Evolutionary conservation across 1,284 basidiomycete species (phyloP).

Genomic region (Dichomitus squalens): DNA sequence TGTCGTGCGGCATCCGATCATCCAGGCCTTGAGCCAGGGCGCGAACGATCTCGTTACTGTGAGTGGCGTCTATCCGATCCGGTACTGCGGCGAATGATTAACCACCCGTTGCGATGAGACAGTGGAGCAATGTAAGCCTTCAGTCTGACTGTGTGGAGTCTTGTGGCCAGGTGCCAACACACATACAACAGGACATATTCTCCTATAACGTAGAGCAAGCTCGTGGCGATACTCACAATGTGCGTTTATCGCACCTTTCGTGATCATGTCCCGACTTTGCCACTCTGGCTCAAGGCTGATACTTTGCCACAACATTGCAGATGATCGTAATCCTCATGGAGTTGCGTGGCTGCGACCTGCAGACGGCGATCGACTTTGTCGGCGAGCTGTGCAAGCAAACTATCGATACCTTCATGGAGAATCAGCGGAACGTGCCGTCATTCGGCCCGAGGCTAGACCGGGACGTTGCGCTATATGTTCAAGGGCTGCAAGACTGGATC

Average conservation of each 20-base stretch:
- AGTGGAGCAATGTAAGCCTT: slow-evolving; percentile 42
- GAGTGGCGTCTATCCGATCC: slow-evolving; percentile 1
- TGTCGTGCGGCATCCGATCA: slow-evolving; percentile 39
- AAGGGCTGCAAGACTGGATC: slow-evolving; percentile 38
- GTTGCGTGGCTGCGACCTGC: slow-evolving; percentile 33
- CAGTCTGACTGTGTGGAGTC: background rate
- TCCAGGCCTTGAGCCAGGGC: slow-evolving; percentile 38
- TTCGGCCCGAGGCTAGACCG: slow-evolving; percentile 35
- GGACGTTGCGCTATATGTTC: slow-evolving; percentile 35
- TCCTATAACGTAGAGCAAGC: slow-evolving; percentile 43
- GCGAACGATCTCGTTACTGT: slow-evolving; percentile 44
- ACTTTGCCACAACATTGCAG: slow-evolving; percentile 5
- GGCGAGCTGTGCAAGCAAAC: slow-evolving; percentile 37
- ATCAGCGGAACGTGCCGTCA: slow-evolving; percentile 33
- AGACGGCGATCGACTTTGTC: slow-evolving; percentile 39
- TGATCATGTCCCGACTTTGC: background rate
- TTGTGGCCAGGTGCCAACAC: background rate
- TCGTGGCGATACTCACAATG: slow-evolving; percentile 40
- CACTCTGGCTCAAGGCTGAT: background rate
- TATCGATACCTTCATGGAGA: slow-evolving; percentile 34
- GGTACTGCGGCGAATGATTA: background rate
- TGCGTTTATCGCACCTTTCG: slow-evolving; percentile 8
- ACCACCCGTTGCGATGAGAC: background rate
- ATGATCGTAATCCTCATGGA: slow-evolving; percentile 37
- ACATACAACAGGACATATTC: slow-evolving; percentile 37